Base-by-base conservation (phyloP, 2,329 filamentous ascomycete genomes). In the Lachnellula suecica region DNA sequence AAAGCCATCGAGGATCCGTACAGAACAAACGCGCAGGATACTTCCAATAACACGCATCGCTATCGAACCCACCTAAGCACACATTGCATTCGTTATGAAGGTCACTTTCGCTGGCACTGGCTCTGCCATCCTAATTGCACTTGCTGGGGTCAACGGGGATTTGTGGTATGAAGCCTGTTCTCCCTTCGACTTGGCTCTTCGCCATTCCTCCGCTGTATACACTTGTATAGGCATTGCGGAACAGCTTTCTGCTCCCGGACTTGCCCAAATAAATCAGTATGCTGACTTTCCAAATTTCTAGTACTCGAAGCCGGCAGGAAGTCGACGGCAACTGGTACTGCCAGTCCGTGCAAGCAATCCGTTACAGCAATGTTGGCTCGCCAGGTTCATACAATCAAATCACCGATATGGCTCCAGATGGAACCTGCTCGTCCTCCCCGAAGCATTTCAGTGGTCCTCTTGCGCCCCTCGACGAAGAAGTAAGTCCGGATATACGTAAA, bases 381-480 rank as follows among this genome's bases (percentile, higher is more conserved):
- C 61, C 75, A 40, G 87, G 87, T 35, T 73, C 71, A 41, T 92
- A 89, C 73, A 78, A 87, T 53, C 78, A 79, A 49, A 79, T 91
- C 31, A 81, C 76, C 23, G 63, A 65, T 49, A 89, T 91, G 81
- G 74, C 79, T 54, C 61, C 73, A 15, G 65, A 71, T 44, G 80
- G 79, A 37, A 63, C 72, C 19, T 91, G 88, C 68, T 61, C 70
- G 6, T 81, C 75, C 57, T 67, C 74, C 34, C 70, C 76, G 15
- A 71, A 78, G 54, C 52, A 68, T 1, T 91, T 84, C 64, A 74
- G 70, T 10, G 87, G 87, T 13, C 73, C 79, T 37, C 72, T 89
- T 47, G 79, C 85, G 24, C 88, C 88, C 6, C 75, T 90, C 29
- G 78, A 88, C 56, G 83, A 88, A 66, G 87, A 87, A 72, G 87